Conservation (phyloP, 805 yeast species). For the Starmera caribaea region DNA sequence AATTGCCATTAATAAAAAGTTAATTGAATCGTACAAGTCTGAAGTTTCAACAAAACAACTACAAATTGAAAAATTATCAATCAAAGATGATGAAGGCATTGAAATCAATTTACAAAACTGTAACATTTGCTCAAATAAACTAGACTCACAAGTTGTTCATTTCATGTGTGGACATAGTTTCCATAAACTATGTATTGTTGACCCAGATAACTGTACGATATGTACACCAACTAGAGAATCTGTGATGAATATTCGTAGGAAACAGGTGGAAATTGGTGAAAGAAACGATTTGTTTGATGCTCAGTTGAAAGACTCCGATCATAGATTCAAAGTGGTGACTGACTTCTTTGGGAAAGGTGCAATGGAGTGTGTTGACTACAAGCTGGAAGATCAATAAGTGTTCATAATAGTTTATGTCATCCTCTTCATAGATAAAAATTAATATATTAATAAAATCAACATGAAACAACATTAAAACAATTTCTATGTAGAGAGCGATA, state of each 20-base stretch:
- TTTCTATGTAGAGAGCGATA: no score
- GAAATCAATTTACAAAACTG: slow-evolving; percentile 15
- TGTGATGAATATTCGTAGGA: slow-evolving; percentile 43
- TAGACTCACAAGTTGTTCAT: slow-evolving; percentile 74
- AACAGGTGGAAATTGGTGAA: slow-evolving; percentile 53
- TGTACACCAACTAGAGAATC: slow-evolving; percentile 70
- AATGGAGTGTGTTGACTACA: slow-evolving; percentile 35
- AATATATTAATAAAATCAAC: background rate
- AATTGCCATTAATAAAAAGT: slow-evolving; percentile 54
- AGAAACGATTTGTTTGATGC: slow-evolving; percentile 54
- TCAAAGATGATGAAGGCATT: slow-evolving; percentile 27
- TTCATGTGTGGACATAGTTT: slow-evolving; percentile 82
- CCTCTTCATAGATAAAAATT: background rate
- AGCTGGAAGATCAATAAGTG: background rate
- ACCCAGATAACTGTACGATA: slow-evolving; percentile 56
- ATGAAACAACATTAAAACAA: background rate
- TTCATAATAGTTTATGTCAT: background rate
- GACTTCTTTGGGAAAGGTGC: slow-evolving; percentile 88
- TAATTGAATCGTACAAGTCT: slow-evolving; percentile 54
- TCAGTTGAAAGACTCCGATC: slow-evolving; percentile 40
- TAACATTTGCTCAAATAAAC: slow-evolving; percentile 22
- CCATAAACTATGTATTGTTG: slow-evolving; percentile 70
- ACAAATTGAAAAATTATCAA: slow-evolving; percentile 40
- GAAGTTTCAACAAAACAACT: slow-evolving; percentile 52
- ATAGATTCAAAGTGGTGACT: slow-evolving; percentile 64